Evolutionary conservation across 495 filamentous ascomycete genomes (phyloP).

Genomic region (Podospora pseudocomata): DNA sequence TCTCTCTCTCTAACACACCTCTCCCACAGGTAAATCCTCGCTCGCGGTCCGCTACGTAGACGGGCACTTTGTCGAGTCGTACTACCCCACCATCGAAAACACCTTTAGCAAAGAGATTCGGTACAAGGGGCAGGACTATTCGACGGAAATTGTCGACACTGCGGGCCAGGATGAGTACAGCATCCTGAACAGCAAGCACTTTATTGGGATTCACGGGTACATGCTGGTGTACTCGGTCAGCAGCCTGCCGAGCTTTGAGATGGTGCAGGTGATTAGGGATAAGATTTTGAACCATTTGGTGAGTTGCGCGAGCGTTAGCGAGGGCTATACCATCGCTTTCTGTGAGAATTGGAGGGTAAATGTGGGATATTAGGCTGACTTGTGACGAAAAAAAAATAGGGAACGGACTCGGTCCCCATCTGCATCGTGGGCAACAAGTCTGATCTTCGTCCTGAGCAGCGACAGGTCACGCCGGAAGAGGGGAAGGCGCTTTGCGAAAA

Average conservation of each 20-base stretch:
- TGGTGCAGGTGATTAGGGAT: slow-evolving; percentile 89
- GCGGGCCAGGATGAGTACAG: slow-evolving; percentile 99
- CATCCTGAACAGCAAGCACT: slow-evolving; percentile 96
- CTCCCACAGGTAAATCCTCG: slow-evolving; percentile 83
- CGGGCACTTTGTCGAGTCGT: slow-evolving; percentile 96
- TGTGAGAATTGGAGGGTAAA: too few relatives aligned
- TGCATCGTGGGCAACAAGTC: slow-evolving; percentile 96
- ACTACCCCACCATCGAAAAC: slow-evolving; percentile 99
- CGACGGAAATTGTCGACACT: slow-evolving; percentile 97
- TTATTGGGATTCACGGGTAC: slow-evolving; percentile 99
- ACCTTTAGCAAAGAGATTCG: slow-evolving; percentile 95
- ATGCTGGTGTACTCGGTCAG: slow-evolving; percentile 96
- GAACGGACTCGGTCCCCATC: slow-evolving; percentile 86
- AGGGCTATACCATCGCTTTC: neutral
- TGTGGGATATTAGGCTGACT: neutral
- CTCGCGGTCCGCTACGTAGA: slow-evolving; percentile 97
- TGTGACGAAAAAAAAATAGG: slow-evolving; percentile 48
- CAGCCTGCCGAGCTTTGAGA: slow-evolving; percentile 91
- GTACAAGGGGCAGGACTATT: slow-evolving; percentile 85
- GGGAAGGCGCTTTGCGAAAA: slow-evolving; percentile 76
- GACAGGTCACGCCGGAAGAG: slow-evolving; percentile 82
- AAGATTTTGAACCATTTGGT: slow-evolving; percentile 97
- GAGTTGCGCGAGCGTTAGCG: slow-evolving; percentile 31
- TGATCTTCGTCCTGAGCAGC: slow-evolving; percentile 87
- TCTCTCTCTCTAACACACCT: neutral